Evolutionary conservation across 768 basidiomycete genomes (phyloP), one percentile per base, ranked within the genome.

Genomic region (Russula sp.): DNA sequence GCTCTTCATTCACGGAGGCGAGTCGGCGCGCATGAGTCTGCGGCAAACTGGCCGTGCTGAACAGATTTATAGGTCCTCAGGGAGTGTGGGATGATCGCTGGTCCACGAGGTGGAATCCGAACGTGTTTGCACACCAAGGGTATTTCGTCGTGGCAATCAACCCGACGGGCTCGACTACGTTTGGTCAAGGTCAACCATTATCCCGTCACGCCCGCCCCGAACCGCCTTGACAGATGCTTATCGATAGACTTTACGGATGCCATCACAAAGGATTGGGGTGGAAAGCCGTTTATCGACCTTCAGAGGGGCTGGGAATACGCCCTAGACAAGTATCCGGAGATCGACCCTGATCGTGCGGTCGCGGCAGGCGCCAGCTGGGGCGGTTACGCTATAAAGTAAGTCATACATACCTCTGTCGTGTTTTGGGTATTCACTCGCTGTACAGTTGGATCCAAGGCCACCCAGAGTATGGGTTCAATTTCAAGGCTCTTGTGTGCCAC

Each of bases 371-470:
- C 86, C 6, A 87, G 86, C 62, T 94, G 88, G 78, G 91, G 91
- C 42, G 94, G 91, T 63, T 93, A 89, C 73, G 90, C 91, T 16
- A 87, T 93, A 77, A 92, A 94, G 90, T 91, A 31, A 42, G 13
- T 20, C 4, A 14, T 27, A 6, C 31, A 5, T n/a, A 62, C 48
- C 11, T 5, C 3, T 1, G n/a, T 68, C 44, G 47, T 52, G 27
- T 42, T 9, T 22, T 49, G 44, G 37, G 40, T 57, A 59, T 34
- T 65, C 18, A 64, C 59, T 14, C 18, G 35, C 53, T 56, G 2
- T 45, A 62, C 55, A 96, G 94, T 73, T 97, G 93, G 92, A 94
- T 97, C 58, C 91, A 96, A 75, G 92, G 94, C 0, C 91, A 97
- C 71, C 90, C 91, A 10, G 93, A 96, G 68, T 91, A 80, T 66